Base-by-base conservation (phyloP, 495 filamentous ascomycete genomes). In the Trichocladium uniseriatum region DNA sequence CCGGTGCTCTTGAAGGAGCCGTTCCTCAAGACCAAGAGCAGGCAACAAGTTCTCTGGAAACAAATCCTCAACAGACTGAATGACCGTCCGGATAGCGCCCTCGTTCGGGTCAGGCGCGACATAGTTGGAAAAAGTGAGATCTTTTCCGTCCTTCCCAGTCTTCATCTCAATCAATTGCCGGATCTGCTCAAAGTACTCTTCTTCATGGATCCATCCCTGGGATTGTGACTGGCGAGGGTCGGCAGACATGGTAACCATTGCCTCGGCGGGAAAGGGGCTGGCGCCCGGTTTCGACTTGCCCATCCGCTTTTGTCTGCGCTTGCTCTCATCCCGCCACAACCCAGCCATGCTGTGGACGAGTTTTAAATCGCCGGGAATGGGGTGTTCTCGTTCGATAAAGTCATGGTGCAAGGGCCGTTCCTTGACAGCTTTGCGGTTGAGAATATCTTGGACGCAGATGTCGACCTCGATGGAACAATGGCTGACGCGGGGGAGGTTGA, bases 311-410 rank as follows among this genome's bases (percentile, higher is more conserved):
- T 86, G 89, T 29, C 90, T 79, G 40, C 92, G 79, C 36, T 77
- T 78, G 1, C 82, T 87, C 63, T 98, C 92, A 60, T 95, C 89
- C 64, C 80, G 81, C 92, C 92, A 98, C 15, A 98, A 64, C 5
- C 86, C 87, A 48, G 87, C 90, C 83, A 98, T 87, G 54, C 94
- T 97, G 60, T 85, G 88, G 35, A 96, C 90, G 16, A 77, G 62
- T 58, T 89, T 92, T 60, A 89, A 71, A 53, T 88, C 82, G 1
- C 77, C 62, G 0, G 75, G 65, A 43, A 80, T 60, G 13, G 84
- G 81, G 32, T 76, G 72, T n/a, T 81, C 68, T 11, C 76, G 72
- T 65, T 98, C 94, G 18, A 79, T 66, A 49, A 98, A 96, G 58
- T 94, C 85, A 57, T 95, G 85, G 56, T 98, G 92, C 7, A 96